Evolutionary conservation across 148 eudicot species (phyloP).

Genomic region (Hydrangea macrophylla): DNA sequence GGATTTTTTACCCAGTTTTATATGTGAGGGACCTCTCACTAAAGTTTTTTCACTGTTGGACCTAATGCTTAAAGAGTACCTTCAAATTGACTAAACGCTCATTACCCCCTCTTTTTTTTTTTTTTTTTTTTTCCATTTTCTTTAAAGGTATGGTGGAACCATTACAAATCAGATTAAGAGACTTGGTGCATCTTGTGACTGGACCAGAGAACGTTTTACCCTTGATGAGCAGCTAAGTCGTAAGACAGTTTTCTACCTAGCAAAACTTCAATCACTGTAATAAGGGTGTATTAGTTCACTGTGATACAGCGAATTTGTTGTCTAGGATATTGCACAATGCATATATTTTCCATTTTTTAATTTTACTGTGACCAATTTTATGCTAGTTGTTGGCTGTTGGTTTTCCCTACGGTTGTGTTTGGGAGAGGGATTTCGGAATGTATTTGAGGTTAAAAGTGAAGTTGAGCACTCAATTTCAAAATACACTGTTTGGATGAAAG

Average conservation of each 20-base stretch:
- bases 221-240: constrained; percentile 99
- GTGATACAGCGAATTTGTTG: background rate
- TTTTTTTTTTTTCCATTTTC: constrained; percentile 5
- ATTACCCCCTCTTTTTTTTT: background rate
- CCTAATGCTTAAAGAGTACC: too few species aligned
- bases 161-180: constrained; percentile 94
- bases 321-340: background rate
- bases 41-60: too few species aligned
- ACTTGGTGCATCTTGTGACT: constrained; percentile 99
- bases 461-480: too few species aligned
- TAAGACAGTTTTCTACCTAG: constrained; percentile 59
- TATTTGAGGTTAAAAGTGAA: too few species aligned
- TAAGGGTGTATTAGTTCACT: background rate
- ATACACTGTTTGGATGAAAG: too few species aligned
- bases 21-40: too few species aligned
- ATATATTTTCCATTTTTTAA: background rate
- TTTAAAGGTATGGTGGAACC: constrained; percentile 90
- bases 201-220: constrained; percentile 94
- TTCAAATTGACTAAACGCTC: too few species aligned
- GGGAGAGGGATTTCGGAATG: too few species aligned
- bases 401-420: too few species aligned
- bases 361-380: background rate
- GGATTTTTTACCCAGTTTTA: too few species aligned
- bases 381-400: background rate
- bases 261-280: constrained; percentile 15